A percentile compares a stretch with the other conserved stretches of the same genome.
Conservation (phyloP, 2,329 filamentous ascomycete species). For the Phialocephala sp. region DNA sequence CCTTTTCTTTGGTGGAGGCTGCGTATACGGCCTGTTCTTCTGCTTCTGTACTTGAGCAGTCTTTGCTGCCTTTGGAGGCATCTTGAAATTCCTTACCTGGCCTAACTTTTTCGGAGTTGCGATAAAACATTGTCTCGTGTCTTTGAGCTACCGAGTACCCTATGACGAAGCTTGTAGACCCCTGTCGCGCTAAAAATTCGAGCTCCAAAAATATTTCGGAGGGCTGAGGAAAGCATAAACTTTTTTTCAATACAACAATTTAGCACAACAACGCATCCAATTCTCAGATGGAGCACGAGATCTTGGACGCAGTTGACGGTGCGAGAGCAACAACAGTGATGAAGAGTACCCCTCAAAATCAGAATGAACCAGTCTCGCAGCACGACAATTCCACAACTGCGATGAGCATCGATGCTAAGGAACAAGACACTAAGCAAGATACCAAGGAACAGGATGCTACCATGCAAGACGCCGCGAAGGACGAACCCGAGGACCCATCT, state of each 20-base stretch:
- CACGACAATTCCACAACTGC: background rate
- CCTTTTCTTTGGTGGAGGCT: constrained; percentile 34
- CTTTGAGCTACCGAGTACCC: background rate
- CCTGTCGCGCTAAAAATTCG: constrained; percentile 1
- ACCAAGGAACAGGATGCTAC: constrained; percentile 11
- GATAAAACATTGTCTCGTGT: constrained; percentile 9
- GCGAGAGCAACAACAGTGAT: constrained; percentile 15
- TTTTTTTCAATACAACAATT: constrained; percentile 15
- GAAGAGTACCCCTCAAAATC: constrained; percentile 8
- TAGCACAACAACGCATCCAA: constrained; percentile 22
- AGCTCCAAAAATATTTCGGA: constrained; percentile 7
- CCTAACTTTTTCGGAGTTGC: background rate
- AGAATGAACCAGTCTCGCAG: background rate
- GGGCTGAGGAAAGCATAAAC: constrained; percentile 1
- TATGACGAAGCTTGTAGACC: constrained; percentile 6
- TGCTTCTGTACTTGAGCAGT: background rate
- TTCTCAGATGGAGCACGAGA: constrained; percentile 29
- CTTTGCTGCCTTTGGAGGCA: constrained; percentile 46
- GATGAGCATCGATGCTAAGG: constrained; percentile 11
- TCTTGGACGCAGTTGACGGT: constrained; percentile 27
- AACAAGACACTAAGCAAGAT: constrained; percentile 17
- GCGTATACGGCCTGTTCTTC: constrained; percentile 22
- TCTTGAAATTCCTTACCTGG: constrained; percentile 36
- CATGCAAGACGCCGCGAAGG: constrained; percentile 16
- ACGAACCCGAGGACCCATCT: constrained; percentile 22